Evolutionary conservation across 169 alveolate species (phyloP), one percentile per base, ranked within the genome.

Genomic region (Cryptosporidium canis): DNA sequence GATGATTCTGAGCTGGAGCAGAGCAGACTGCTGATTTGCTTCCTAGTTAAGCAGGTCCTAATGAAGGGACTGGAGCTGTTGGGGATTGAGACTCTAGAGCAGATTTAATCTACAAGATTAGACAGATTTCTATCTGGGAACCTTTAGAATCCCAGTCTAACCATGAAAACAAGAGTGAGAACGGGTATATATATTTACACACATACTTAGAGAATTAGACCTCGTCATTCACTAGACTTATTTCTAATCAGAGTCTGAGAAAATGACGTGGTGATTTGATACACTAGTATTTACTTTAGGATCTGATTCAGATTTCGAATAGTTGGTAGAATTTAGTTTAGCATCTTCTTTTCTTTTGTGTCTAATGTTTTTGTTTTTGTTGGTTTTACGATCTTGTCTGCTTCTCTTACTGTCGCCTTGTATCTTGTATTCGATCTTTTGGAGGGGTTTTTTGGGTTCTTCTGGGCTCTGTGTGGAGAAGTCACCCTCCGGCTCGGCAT

Each of bases 21-120:
- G 48, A 93, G 98, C 27, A 92, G 99, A 66, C 93, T 98, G 66
- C 92, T 95, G 44, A 91, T 97, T 83, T 94, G 98, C 83, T 95
- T 94, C 77, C 95, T 97, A 33, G 94, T 98, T 29, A 95, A 94
- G 85, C 90, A 92, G 39, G 93, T 96, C 53, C 93, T 98, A 94
- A 84, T 92, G 56, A 92, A 92, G 47, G 71, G 90, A 47, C 93
- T 94, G 67, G 71, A 92, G 70, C 66, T 94, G n/a, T 77, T 94
- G 70, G 97, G 97, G 29, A 92, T 94, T 67, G 92, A 91, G 56
- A 96, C 97, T 18, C 67, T 93, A 11, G 97, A 94, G 24, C 91
- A 92, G 72, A 93, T 94, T 14, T 94, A 92, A 93, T 72, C 48
- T 14, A 16, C 56, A 47, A 47, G 5, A 12, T 11, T 18, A 44